Conservation (phyloP, 352 stramenopile species). For the Globisporangium yorkense region DNA sequence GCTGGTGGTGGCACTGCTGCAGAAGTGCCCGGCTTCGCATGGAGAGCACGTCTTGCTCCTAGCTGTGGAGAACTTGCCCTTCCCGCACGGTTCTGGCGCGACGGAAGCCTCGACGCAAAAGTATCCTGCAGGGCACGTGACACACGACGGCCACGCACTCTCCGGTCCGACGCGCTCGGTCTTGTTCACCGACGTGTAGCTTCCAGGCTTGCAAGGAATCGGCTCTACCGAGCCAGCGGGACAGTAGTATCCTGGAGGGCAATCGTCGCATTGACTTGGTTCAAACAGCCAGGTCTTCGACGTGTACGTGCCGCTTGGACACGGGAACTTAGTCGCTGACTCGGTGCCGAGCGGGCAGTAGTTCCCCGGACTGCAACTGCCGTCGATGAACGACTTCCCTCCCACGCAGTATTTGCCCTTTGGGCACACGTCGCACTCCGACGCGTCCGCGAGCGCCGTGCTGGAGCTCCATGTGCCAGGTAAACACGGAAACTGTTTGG, state of each 20-base stretch:
- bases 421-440: slow-evolving; percentile 77
- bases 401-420: slow-evolving; percentile 85
- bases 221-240: slow-evolving; percentile 50
- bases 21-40: slow-evolving; percentile 79
- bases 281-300: slow-evolving; percentile 71
- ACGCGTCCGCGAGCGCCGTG: slow-evolving; percentile 44
- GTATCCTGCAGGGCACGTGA: slow-evolving; percentile 73
- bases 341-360: slow-evolving; percentile 86
- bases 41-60: slow-evolving; percentile 48
- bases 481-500: slow-evolving; percentile 75
- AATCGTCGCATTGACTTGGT: slow-evolving; percentile 69
- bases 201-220: slow-evolving; percentile 69
- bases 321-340: slow-evolving; percentile 63
- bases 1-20: slow-evolving; percentile 61
- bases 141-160: slow-evolving; percentile 51
- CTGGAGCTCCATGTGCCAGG: slow-evolving; percentile 85
- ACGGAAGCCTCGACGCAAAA: slow-evolving; percentile 69
- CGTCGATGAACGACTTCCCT: slow-evolving; percentile 70
- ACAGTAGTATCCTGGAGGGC: slow-evolving; percentile 73
- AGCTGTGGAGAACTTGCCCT: slow-evolving; percentile 49
- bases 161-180: slow-evolving; percentile 60
- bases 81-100: slow-evolving; percentile 58
- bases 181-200: slow-evolving; percentile 66
- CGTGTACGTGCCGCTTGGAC: slow-evolving; percentile 80
- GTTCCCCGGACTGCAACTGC: slow-evolving; percentile 67